Base-by-base conservation (phyloP, 2,329 filamentous ascomycete genomes). In the Curvularia eragrostidis region DNA sequence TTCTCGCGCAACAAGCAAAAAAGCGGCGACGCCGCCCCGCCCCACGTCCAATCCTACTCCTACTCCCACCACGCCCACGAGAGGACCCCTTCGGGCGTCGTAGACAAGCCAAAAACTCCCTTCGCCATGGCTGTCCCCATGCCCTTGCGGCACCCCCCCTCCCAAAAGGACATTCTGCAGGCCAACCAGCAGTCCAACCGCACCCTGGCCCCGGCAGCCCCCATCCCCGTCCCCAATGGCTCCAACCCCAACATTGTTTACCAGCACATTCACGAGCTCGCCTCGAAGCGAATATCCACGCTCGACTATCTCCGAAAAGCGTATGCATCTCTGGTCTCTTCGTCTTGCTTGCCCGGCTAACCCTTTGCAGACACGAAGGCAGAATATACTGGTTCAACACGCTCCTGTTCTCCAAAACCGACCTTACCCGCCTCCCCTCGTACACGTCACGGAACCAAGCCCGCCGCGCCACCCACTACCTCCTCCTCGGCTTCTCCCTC, bases 371-470 rank as follows among this genome's bases (percentile, higher is more conserved):
- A 26, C 93, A 99, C 74, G 93, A 97, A 79, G 93, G 94, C 59
- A 89, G 92, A 57, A 88, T 97, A 41, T 98, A 96, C 81, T 98
- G 95, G 93, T 97, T 98, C 83, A 97, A 97, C 79, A 97, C 95
- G 0, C 87, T 97, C 59, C 90, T 96, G 72, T 97, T 97, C 78
- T 91, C 93, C 64, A 90, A 91, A 70, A 78, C 86, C 28, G 92
- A 97, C 76, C 84, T 98, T 32, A 81, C 85, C 50, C 88, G 89
- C 71, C 89, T 97, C 81, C 89, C 94, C 44, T 96, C 92, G 73
- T 94, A 96, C 73, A 91, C 96, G 58, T 81, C 87, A 3, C 88
- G 90, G 63, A 95, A 94, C 73, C 87, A 97, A 48, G 89, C 91
- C 61, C 90, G 93, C 57, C 91, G 95, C 67, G 94, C 95, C 34